Evolutionary conservation across 2,329 filamentous ascomycete genomes (phyloP), one percentile per base, ranked within the genome.

Genomic region (Xylaria sp.): DNA sequence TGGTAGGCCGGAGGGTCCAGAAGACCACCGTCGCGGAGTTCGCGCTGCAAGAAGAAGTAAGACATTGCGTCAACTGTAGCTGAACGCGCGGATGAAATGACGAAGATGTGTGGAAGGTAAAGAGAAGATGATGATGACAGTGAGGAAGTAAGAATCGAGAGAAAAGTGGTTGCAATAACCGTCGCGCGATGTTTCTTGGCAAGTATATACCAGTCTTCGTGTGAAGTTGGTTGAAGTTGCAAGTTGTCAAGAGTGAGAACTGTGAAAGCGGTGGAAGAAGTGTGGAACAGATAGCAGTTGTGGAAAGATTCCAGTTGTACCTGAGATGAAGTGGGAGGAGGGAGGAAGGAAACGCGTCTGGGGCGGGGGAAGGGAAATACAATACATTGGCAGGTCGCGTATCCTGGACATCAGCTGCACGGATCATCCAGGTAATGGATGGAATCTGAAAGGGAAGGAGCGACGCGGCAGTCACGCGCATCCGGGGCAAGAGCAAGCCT

Each of bases 281-380:
- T 35, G 16, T 42, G 8, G 48, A 52, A 55, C 39, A 44, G 47
- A 54, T 57, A 52, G 54, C 58, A 44, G 46, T 56, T 42, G 11
- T 34, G 42, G 16, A 42, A 10, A 30, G 23, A 30, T 30, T 30
- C 5, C 23, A 30, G 23, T 30, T 30, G 23, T 30, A 30, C 23
- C 23, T 30, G 23, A 30, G 23, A 52, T 44, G 52, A 52, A 49
- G 53, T 44, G 23, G 23, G 23, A 39, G 37, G 42, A 10, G 23
- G 47, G 42, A 23, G 37, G 44, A 49, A 30, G 47, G 49, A 52
- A 39, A 37, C 49, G 49, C 49, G 49, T 51, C 13, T 11, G 42
- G 48, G 34, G 30, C 35, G 42, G 23, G 49, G 35, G 10, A 47
- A 34, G 13, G n/a, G 19, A 39, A 19, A 6, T 16, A 35, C 4